Evolutionary conservation across 768 basidiomycete species (phyloP).

Genomic region (Suillus lakei): DNA sequence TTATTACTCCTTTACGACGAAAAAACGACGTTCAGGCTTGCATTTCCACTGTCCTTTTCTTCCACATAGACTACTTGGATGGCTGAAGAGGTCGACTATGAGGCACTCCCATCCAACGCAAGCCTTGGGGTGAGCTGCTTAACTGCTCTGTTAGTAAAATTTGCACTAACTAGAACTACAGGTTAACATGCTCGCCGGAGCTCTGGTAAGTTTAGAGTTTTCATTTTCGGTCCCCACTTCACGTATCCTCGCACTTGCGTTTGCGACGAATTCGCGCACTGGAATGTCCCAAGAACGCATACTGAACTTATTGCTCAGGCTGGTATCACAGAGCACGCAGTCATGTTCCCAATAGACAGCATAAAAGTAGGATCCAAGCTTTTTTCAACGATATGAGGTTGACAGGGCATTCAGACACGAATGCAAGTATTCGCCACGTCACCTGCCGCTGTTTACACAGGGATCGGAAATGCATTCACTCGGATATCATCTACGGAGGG

Average conservation of each 20-base stretch:
- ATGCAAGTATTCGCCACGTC: conserved; percentile 97
- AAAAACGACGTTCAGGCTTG: conserved; percentile 13
- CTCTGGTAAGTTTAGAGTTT: conserved; percentile 66
- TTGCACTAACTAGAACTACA: conserved; percentile 34
- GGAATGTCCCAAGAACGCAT: conserved; percentile 1
- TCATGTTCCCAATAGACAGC: conserved; percentile 98
- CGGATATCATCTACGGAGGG: conserved; percentile 96
- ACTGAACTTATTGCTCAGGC: conserved; percentile 61
- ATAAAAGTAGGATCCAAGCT: conserved; percentile 76
- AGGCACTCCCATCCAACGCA: conserved; percentile 73
- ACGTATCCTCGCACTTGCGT: background rate
- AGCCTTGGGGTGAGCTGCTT: conserved; percentile 63
- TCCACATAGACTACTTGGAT: conserved; percentile 27
- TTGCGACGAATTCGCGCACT: background rate
- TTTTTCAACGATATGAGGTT: conserved; percentile 11
- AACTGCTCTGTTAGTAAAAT: conserved; percentile 14
- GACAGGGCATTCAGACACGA: conserved; percentile 68
- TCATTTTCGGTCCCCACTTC: background rate
- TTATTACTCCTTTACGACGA: conserved; percentile 7
- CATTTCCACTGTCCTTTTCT: background rate
- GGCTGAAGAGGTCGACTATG: conserved; percentile 62
- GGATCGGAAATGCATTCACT: conserved; percentile 88
- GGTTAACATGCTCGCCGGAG: conserved; percentile 98
- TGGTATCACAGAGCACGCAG: conserved; percentile 98
- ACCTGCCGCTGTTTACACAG: conserved; percentile 84